phyloP scores from a whole-genome alignment of 805 yeast species.

The Candida coleopterorum region DNA sequence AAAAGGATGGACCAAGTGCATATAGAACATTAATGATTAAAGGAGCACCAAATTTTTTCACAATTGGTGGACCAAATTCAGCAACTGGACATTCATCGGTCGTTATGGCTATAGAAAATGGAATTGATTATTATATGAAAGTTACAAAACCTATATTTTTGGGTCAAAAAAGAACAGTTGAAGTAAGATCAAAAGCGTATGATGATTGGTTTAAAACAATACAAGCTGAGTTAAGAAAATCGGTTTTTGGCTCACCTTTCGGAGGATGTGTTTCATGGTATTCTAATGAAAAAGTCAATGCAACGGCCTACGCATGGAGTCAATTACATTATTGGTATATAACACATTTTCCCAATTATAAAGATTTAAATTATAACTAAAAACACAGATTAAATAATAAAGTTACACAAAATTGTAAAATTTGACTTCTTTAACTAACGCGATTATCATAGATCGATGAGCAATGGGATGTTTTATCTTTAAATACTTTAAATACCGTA shows the following conservation, averaged over 20 bases:
- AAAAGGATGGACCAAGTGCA: constrained; percentile 24
- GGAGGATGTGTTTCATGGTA: constrained; percentile 44
- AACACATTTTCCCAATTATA: constrained; percentile 21
- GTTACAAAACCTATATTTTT: constrained; percentile 22
- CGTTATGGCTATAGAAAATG: constrained; percentile 34
- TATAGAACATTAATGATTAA: constrained; percentile 30
- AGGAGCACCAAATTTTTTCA: constrained; percentile 31
- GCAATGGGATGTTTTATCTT: too few relatives aligned
- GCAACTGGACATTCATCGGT: constrained; percentile 42
- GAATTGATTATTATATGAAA: constrained; percentile 18
- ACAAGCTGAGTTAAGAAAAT: constrained; percentile 21
- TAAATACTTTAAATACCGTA: too few relatives aligned
- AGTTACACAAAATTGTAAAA: background rate
- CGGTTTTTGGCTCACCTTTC: constrained; percentile 33
- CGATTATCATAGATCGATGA: too few relatives aligned
- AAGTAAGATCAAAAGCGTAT: constrained; percentile 27
- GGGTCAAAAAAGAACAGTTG: constrained; percentile 24
- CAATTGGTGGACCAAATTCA: constrained; percentile 37
- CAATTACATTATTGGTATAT: constrained; percentile 29
- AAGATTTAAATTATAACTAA: constrained; percentile 16
- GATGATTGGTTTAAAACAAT: constrained; percentile 27
- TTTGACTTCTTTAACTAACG: background rate
- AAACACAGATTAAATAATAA: background rate
- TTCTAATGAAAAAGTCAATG: constrained; percentile 21
- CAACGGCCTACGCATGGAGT: constrained; percentile 33